phyloP scores from a whole-genome alignment of 2,329 filamentous ascomycete species.

The Talaromyces sp. region DNA sequence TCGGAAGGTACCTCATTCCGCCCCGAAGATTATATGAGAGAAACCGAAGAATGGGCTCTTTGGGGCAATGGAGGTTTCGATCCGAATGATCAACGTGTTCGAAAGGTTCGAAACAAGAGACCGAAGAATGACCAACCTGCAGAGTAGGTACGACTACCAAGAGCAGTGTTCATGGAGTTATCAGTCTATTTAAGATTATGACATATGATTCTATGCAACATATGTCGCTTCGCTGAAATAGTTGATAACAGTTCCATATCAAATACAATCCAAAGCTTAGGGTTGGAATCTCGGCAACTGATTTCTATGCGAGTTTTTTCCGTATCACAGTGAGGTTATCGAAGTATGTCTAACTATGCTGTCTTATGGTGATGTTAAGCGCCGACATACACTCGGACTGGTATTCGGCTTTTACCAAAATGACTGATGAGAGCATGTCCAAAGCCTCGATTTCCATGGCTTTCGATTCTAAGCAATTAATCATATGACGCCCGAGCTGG shows the following conservation, averaged over 20 bases:
- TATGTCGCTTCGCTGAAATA: not conserved
- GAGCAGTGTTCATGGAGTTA: not conserved
- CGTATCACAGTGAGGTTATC: not conserved
- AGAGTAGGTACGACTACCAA: not conserved
- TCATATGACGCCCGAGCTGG: not conserved
- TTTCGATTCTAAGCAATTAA: not conserved
- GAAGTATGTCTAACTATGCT: not conserved
- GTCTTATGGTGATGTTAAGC: not conserved
- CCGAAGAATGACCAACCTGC: constrained; percentile 30
- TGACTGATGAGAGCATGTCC: too few species aligned
- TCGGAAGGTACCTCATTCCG: constrained; percentile 63
- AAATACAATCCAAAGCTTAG: not conserved
- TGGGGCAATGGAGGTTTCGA: constrained; percentile 96
- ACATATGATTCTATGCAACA: not conserved
- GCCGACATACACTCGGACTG: not conserved
- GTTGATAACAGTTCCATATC: not conserved
- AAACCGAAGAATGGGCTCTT: constrained; percentile 88
- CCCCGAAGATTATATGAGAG: constrained; percentile 87
- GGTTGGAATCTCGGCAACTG: not conserved
- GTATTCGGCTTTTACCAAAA: not conserved
- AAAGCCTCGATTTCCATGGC: not conserved
- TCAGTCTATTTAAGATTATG: not conserved
- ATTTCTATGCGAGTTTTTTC: not conserved
- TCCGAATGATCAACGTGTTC: constrained; percentile 80
- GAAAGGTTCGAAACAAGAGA: constrained; percentile 67